phyloP scores from a whole-genome alignment of 1,284 basidiomycete genomes.

The Ceratobasidium sp. region DNA sequence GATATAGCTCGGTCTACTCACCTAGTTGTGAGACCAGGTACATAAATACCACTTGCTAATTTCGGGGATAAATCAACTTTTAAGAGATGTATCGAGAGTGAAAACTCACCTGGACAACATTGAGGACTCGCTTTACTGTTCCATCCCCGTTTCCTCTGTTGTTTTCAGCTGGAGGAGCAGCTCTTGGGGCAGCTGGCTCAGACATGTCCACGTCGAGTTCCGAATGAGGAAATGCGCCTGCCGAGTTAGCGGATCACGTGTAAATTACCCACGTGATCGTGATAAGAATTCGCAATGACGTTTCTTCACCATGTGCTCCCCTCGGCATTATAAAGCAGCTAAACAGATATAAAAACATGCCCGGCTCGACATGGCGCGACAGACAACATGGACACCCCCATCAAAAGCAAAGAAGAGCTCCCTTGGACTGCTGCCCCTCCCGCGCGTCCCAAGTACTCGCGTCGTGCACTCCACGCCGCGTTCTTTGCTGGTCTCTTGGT shows the following conservation, averaged over 20 bases:
- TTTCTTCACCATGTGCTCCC: slow-evolving; percentile 20
- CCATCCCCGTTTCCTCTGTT: slow-evolving; percentile 1
- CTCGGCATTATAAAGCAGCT: background rate
- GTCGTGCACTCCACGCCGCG: background rate
- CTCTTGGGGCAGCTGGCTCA: slow-evolving; percentile 21
- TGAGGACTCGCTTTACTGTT: slow-evolving; percentile 50
- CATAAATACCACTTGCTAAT: slow-evolving; percentile 60
- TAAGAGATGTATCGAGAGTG: slow-evolving; percentile 33
- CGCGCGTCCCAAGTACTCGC: background rate
- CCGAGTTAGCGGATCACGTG: background rate
- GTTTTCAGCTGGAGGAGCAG: slow-evolving; percentile 9
- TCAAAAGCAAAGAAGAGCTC: slow-evolving; percentile 18
- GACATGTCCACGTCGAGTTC: slow-evolving; percentile 38
- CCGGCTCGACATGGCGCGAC: background rate
- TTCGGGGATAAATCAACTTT: slow-evolving; percentile 61
- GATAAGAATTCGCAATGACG: background rate
- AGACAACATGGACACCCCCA: background rate
- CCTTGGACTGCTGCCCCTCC: background rate
- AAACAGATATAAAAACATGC: background rate
- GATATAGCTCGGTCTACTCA: background rate
- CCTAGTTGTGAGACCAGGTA: slow-evolving; percentile 41
- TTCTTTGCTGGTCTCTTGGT: slow-evolving; percentile 29
- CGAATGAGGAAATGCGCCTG: slow-evolving; percentile 1
- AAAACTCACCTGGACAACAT: slow-evolving; percentile 62
- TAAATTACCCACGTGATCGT: background rate